A percentile compares a stretch with the other conserved stretches of the same genome.
Evolutionary conservation across 768 basidiomycete genomes (phyloP).

Genomic region (Mycena latifolia): DNA sequence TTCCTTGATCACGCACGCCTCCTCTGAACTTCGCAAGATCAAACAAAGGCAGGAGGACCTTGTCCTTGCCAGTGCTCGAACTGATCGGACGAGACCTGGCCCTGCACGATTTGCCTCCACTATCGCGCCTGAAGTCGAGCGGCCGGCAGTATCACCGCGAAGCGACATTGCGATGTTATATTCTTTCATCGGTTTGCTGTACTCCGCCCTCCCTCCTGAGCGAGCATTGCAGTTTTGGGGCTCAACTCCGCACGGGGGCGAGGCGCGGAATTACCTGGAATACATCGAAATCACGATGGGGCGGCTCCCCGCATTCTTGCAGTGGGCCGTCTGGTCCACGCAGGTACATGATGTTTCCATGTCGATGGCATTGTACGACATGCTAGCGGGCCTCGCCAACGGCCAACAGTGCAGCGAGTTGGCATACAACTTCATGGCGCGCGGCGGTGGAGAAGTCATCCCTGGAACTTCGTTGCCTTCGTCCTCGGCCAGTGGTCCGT

Average conservation of each 20-base stretch:
- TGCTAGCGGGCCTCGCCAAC: constrained; percentile 86
- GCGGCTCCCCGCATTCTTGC: constrained; percentile 81
- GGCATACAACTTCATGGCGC: constrained; percentile 89
- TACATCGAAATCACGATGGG: constrained; percentile 70
- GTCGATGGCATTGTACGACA: constrained; percentile 87
- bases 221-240: constrained; percentile 91
- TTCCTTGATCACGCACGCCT: constrained; percentile 79
- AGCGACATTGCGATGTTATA: constrained; percentile 90
- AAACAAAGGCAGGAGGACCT: constrained; percentile 92
- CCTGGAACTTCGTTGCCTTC: constrained; percentile 69
- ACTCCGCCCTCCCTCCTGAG: constrained; percentile 79
- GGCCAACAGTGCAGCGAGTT: constrained; percentile 89
- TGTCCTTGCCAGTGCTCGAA: constrained; percentile 73
- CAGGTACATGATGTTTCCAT: constrained; percentile 79
- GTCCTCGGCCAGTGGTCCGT: constrained; percentile 62
- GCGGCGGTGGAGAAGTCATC: constrained; percentile 78
- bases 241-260: constrained; percentile 57
- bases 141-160: constrained; percentile 62
- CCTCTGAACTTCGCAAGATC: constrained; percentile 86
- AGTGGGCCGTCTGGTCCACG: constrained; percentile 92
- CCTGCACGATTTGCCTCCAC: constrained; percentile 60
- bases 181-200: constrained; percentile 86
- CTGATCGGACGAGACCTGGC: constrained; percentile 70
- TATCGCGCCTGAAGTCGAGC: constrained; percentile 55
- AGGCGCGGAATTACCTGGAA: constrained; percentile 65